Base-by-base conservation (phyloP, 257 asterid genomes). In the Solanum sejunctum region DNA sequence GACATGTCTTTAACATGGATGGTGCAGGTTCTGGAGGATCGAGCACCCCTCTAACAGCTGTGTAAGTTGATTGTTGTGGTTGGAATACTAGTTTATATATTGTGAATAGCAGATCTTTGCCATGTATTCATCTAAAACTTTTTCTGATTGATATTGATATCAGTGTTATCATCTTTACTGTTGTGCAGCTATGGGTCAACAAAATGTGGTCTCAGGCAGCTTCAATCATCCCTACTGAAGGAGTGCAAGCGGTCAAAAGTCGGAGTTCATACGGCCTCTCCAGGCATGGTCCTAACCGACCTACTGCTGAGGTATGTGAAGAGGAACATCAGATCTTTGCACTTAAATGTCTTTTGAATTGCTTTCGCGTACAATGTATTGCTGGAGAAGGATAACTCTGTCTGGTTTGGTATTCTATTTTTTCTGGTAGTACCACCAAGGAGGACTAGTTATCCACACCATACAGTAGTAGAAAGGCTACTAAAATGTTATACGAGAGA, bases 11-110 rank as follows among this genome's bases (percentile, higher is more conserved):
- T 87, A 96, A 96, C 92, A 96, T 96, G 98, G 99, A 96, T 87
- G 99, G 99, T 86, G 98, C 98, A 6, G 98, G 99, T 69, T 96
- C 98, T 45, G 99, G 99, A 57, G 99, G 99, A 64, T 96, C 98
- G 49, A 96, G 99, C 91, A 96, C 99, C 78, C 99, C 99, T 17
- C 91, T 96, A 72, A 96, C 98, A 21, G 98, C 99, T 55, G 98
- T 95, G 99, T 96, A 93, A 91, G 97, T 86, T 85, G 73, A 83
- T 57, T 84, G 36, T 43, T 58, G 26, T 78, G 20, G 47, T 52
- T 41, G 52, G 78, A 57, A 26, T 45, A 8, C 18, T 5, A 10
- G 10, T 15, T 20, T 70, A 47, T 41, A n/a, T 55, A 52, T 28
- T 58, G 8, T 21, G 39, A 60, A 11, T 49, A 47, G 73, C 2